Percentiles rank a stretch among this genome's conserved stretches.
Conservation (phyloP, 1,284 basidiomycete genomes). For the Exobasidium cylindrosporum region DNA sequence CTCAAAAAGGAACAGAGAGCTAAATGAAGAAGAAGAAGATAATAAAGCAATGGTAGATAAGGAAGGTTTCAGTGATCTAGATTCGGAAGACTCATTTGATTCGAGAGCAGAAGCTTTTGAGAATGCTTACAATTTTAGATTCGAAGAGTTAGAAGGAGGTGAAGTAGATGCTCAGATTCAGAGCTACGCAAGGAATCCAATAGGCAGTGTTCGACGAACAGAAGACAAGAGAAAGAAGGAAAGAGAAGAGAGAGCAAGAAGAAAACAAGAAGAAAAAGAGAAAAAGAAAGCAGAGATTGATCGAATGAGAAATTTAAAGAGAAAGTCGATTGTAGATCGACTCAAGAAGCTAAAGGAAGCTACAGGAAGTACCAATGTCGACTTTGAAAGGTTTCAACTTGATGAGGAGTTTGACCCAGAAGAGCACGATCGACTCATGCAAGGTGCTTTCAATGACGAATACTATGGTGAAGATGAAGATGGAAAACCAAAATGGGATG, state of each 20-base stretch:
- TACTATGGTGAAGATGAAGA: conserved; percentile 41
- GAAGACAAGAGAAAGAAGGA: conserved; percentile 50
- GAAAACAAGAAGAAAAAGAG: conserved; percentile 50
- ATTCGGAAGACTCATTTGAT: conserved; percentile 41
- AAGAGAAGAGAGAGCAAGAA: conserved; percentile 41
- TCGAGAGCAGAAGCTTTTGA: conserved; percentile 52
- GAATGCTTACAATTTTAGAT: conserved; percentile 54
- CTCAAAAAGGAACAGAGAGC: neutral
- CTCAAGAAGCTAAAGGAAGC: conserved; percentile 44
- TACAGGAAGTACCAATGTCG: conserved; percentile 37
- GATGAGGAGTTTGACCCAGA: conserved; percentile 52
- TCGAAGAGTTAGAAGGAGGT: conserved; percentile 41
- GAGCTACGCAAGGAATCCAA: conserved; percentile 42
- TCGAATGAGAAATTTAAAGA: conserved; percentile 42
- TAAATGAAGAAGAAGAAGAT: conserved; percentile 47
- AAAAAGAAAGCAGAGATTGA: conserved; percentile 47
- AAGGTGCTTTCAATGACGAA: conserved; percentile 40
- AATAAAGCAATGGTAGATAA: conserved; percentile 30
- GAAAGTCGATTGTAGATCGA: conserved; percentile 47
- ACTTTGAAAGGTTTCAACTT: conserved; percentile 42
- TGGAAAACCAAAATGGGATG: conserved; percentile 79
- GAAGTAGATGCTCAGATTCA: conserved; percentile 40
- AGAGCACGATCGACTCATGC: conserved; percentile 49
- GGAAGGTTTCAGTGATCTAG: conserved; percentile 34
- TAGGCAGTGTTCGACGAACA: conserved; percentile 41